Conservation (phyloP, 2,329 filamentous ascomycete species). For the Biscogniauxia marginata region DNA sequence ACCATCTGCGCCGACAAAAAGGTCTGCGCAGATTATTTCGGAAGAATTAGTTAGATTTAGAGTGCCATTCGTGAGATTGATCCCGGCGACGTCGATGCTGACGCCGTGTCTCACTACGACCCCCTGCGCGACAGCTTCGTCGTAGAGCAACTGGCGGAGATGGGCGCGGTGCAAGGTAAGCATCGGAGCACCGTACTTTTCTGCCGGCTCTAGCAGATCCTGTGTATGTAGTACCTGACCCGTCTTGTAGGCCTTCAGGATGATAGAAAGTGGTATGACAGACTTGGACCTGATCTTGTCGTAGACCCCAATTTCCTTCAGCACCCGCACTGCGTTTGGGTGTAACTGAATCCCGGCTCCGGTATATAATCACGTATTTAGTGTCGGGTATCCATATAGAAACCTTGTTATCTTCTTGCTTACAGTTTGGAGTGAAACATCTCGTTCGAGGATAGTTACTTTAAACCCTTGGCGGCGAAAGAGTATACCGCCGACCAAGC, state of each 20-base stretch:
- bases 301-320: constrained; percentile 19
- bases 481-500: constrained; percentile 18
- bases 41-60: constrained; percentile 6
- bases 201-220: constrained; percentile 7
- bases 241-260: constrained; percentile 18
- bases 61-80: constrained; percentile 9
- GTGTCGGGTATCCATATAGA: neutral
- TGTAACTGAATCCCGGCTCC: constrained; percentile 23
- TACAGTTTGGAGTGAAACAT: constrained; percentile 16
- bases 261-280: constrained; percentile 12
- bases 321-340: constrained; percentile 20
- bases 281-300: constrained; percentile 16
- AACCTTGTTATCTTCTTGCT: too few relatives aligned
- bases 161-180: constrained; percentile 21
- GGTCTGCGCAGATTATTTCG: constrained; percentile 14
- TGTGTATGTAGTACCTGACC: constrained; percentile 21
- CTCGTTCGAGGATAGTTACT: constrained; percentile 20
- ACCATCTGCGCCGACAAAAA: constrained; percentile 19
- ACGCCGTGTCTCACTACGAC: constrained; percentile 17
- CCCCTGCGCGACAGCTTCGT: constrained; percentile 15
- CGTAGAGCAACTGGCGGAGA: constrained; percentile 21
- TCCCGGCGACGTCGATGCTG: constrained; percentile 7
- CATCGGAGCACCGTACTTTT: constrained; percentile 16
- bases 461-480: constrained; percentile 19
- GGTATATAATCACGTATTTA: neutral